Evolutionary conservation across 2,329 filamentous ascomycete species (phyloP).

Genomic region (Lachnellula cervina): DNA sequence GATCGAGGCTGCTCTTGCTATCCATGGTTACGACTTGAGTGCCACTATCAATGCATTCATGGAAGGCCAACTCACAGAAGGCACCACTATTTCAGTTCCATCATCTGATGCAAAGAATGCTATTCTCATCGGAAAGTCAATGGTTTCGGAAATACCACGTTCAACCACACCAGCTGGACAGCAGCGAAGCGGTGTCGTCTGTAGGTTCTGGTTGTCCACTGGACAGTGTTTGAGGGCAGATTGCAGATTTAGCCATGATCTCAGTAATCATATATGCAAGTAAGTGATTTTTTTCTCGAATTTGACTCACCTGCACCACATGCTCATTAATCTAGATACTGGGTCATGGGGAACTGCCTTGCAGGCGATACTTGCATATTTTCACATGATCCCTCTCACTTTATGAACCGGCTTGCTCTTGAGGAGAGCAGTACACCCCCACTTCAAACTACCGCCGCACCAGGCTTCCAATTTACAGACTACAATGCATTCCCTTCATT

Average conservation of each 20-base stretch:
- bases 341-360: slow-evolving; percentile 91
- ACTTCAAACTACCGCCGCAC: slow-evolving; percentile 45
- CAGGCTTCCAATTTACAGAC: slow-evolving; percentile 75
- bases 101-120: slow-evolving; percentile 56
- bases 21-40: slow-evolving; percentile 88
- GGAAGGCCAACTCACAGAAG: slow-evolving; percentile 59
- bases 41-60: slow-evolving; percentile 88
- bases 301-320: not conserved
- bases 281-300: slow-evolving; percentile 43
- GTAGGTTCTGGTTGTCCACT: slow-evolving; percentile 93
- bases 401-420: slow-evolving; percentile 75
- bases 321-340: slow-evolving; percentile 59
- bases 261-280: slow-evolving; percentile 97
- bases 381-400: slow-evolving; percentile 86
- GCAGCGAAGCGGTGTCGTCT: slow-evolving; percentile 81
- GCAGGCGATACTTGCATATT: slow-evolving; percentile 94
- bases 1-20: slow-evolving; percentile 83
- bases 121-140: slow-evolving; percentile 84
- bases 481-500: slow-evolving; percentile 81
- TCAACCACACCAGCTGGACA: slow-evolving; percentile 72
- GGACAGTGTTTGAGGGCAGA: slow-evolving; percentile 95
- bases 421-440: slow-evolving; percentile 64
- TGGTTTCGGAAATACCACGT: slow-evolving; percentile 65
- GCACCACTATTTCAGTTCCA: slow-evolving; percentile 39
- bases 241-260: slow-evolving; percentile 94